Evolutionary conservation across 257 asterid species (phyloP), one percentile per base, ranked within the genome.

Genomic region (Buddleja alternifolia): DNA sequence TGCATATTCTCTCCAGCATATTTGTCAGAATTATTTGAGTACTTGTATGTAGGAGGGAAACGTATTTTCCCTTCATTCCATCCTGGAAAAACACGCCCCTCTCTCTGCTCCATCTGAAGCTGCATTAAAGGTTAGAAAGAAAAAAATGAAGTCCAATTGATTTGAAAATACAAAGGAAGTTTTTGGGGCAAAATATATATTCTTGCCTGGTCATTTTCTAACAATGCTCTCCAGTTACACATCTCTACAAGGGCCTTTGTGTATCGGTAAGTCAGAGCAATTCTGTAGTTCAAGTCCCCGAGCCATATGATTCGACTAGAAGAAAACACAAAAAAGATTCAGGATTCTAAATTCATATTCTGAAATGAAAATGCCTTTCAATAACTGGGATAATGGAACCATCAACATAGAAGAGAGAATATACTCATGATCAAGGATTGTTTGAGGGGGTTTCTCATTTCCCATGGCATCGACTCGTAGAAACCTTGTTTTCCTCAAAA

Each of bases 221-320:
- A 63, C 77, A 92, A 81, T 19, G 87, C 93, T 77, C 83, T 82
- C 98, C 98, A 92, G 71, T 92, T 92, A 8, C 79, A 93, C 98
- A 92, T 92, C 78, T 92, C 98, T 4, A 92, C 93, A 10, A 92
- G 88, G 42, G 98, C 97, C 79, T 92, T 92, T 60, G 98, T 93
- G 50, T 72, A 84, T 67, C 97, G 93, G 75, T 90, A 92, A 46
- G 97, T 77, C 57, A 92, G 83, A 17, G 98, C 83, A 48, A 92
- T 92, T 42, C 98, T 75, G 61, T 92, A 92, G 74, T 92, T 90
- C 85, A 92, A 86, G 77, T 92, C 98, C 36, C 98, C 98, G 8
- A 92, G 92, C 98, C 98, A 92, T 75, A 92, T 88, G 63, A 92
- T 68, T 66, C 93, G 97, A 86, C 98, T 89, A 73, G 10, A 81